Percentiles rank a stretch among this genome's conserved stretches.
These are phyloP conservation scores for Kickxella alabastrina DNA, from an alignment of 192 early-diverging fungal species.

Conservation along the genomic window DNA sequence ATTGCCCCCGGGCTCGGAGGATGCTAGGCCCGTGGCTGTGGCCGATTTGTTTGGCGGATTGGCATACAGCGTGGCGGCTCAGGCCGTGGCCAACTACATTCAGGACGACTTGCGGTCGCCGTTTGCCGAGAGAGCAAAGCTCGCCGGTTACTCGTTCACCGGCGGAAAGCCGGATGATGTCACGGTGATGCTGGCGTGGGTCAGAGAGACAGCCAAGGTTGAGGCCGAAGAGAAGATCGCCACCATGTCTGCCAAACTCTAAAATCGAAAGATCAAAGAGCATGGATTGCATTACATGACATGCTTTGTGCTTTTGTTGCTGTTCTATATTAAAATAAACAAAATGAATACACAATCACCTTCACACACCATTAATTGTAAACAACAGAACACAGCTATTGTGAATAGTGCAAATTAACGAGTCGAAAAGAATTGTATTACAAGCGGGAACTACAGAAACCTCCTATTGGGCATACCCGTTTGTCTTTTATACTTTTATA, in stretches of 20 bases:
- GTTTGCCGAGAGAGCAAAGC: conserved; percentile 51
- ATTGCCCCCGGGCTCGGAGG: background rate
- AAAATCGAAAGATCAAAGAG: conserved; percentile 3
- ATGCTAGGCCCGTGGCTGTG: background rate
- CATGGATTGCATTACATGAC: background rate
- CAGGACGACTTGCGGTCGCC: conserved; percentile 46
- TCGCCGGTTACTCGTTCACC: conserved; percentile 33
- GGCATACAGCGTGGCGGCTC: conserved; percentile 41
- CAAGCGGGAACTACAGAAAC: no score
- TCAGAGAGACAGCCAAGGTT: conserved; percentile 27
- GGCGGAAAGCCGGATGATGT: conserved; percentile 54
- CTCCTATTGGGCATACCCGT: no score
- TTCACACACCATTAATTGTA: background rate
- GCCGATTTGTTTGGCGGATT: conserved; percentile 46
- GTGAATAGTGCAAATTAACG: no score
- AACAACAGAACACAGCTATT: no score
- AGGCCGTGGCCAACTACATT: conserved; percentile 49
- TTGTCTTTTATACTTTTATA: no score
- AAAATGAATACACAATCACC: no score
- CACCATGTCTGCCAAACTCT: conserved; percentile 29
- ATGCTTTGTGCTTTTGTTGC: background rate
- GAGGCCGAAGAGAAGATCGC: conserved; percentile 14
- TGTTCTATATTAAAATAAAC: no score
- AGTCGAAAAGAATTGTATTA: no score
- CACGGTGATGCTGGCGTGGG: conserved; percentile 49